Evolutionary conservation across 2,329 filamentous ascomycete species (phyloP).

Genomic region (Paraconiothyrium brasiliense): DNA sequence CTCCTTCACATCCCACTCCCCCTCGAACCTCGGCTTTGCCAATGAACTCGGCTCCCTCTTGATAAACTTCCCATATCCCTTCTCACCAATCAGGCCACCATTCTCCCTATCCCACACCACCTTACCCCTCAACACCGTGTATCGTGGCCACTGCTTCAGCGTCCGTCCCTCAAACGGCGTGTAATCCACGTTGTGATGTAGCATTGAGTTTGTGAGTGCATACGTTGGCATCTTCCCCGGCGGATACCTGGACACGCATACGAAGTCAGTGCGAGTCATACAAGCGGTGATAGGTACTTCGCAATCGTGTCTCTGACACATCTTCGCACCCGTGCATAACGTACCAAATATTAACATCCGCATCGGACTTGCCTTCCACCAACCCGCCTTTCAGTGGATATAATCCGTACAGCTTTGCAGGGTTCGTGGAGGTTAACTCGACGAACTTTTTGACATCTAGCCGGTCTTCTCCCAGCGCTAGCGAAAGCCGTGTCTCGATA

Average conservation of each 20-base stretch:
- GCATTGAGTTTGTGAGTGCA: constrained; percentile 60
- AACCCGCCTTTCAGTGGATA: constrained; percentile 61
- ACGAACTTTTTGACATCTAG: constrained; percentile 62
- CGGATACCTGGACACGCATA: constrained; percentile 19
- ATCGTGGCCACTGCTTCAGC: constrained; percentile 70
- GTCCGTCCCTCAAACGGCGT: constrained; percentile 68
- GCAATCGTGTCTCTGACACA: no score
- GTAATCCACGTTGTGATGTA: constrained; percentile 71
- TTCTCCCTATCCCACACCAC: constrained; percentile 67
- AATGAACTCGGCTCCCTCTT: constrained; percentile 54
- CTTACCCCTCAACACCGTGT: constrained; percentile 66
- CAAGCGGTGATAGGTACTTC: no score
- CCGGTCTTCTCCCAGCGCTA: constrained; percentile 53
- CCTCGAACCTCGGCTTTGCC: constrained; percentile 39
- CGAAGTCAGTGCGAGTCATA: no score
- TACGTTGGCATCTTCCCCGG: constrained; percentile 55
- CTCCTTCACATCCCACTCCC: constrained; percentile 29
- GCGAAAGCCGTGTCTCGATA: constrained; percentile 64
- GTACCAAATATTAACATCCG: constrained; percentile 64
- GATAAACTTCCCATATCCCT: constrained; percentile 61
- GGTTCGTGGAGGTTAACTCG: constrained; percentile 63
- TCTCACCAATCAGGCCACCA: constrained; percentile 60
- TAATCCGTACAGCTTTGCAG: constrained; percentile 68
- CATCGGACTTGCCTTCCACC: constrained; percentile 62
- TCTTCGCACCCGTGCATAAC: no score